Conservation (phyloP, 2,329 filamentous ascomycete species). For the Ophiostoma sp. region DNA sequence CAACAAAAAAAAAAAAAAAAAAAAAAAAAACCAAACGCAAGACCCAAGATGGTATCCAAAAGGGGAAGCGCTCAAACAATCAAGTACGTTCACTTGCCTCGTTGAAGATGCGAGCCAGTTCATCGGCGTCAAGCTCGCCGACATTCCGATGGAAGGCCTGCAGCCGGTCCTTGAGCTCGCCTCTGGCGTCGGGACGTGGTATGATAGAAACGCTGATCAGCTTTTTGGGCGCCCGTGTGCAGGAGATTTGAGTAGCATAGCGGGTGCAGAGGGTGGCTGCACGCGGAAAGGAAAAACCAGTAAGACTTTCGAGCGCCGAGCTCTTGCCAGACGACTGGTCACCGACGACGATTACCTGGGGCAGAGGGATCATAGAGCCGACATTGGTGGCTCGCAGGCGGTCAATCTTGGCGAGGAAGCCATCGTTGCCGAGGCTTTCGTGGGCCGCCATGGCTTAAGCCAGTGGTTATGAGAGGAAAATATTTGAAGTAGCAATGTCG, state of each 20-base stretch:
- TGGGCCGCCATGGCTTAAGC: conserved; percentile 14
- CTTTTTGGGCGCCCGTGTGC: conserved; percentile 31
- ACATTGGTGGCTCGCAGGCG: conserved; percentile 31
- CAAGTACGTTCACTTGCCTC: conserved; percentile 33
- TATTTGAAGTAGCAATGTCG: no score
- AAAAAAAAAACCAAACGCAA: neutral
- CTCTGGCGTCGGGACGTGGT: conserved; percentile 24
- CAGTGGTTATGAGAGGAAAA: neutral
- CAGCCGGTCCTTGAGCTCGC: conserved; percentile 24
- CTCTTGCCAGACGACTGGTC: conserved; percentile 72
- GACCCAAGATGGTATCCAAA: conserved; percentile 3
- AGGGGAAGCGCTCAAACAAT: neutral
- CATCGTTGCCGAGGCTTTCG: conserved; percentile 27
- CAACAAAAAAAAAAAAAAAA: neutral
- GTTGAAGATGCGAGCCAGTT: conserved; percentile 38
- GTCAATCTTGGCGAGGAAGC: conserved; percentile 31
- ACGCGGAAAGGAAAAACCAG: conserved; percentile 31
- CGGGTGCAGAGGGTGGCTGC: conserved; percentile 30
- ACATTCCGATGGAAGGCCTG: conserved; percentile 32
- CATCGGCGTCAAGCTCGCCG: conserved; percentile 29
- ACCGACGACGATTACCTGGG: conserved; percentile 64
- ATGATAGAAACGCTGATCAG: conserved; percentile 33
- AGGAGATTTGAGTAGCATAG: conserved; percentile 31
- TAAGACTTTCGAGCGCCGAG: conserved; percentile 59
- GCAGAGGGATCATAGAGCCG: conserved; percentile 29